These are phyloP conservation scores for Nymphaea thermarum DNA, from an alignment of 164 flowering plant genomes.

Conservation along the genomic window DNA sequence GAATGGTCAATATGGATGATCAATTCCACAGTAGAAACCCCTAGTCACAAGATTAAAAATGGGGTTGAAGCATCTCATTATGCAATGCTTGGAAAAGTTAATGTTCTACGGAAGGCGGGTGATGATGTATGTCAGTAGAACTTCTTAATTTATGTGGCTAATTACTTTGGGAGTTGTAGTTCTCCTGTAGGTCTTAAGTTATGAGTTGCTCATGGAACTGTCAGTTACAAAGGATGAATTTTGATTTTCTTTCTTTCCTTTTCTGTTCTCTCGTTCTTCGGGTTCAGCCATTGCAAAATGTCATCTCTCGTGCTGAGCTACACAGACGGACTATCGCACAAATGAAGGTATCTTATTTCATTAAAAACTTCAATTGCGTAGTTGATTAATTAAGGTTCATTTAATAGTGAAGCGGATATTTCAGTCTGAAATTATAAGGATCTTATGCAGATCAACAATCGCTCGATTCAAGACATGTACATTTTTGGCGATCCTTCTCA, in stretches of 20 bases:
- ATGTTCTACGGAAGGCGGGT: slow-evolving; percentile 38
- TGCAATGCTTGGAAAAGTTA: slow-evolving; percentile 34
- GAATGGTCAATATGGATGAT: slow-evolving; percentile 99
- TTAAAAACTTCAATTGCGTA: not conserved
- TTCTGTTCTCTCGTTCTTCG: not conserved
- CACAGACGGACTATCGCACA: slow-evolving; percentile 92
- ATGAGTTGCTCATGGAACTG: not conserved
- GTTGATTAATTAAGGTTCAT: not conserved
- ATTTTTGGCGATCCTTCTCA: slow-evolving; percentile 76
- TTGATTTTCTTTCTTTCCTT: not conserved
- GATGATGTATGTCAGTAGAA: slow-evolving; percentile 44
- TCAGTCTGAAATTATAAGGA: not conserved
- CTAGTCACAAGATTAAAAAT: slow-evolving; percentile 66
- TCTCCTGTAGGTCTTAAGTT: not conserved
- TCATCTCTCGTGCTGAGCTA: slow-evolving; percentile 81
- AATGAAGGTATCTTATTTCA: slow-evolving; percentile 54
- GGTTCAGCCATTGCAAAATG: slow-evolving; percentile 63
- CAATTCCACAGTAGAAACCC: slow-evolving; percentile 86
- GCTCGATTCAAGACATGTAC: slow-evolving; percentile 86
- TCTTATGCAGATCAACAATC: slow-evolving; percentile 67
- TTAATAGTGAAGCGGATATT: not conserved
- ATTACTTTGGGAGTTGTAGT: not conserved
- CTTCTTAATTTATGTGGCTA: not conserved
- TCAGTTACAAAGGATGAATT: not conserved
- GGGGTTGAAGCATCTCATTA: slow-evolving; percentile 40